A percentile compares a stretch with the other conserved stretches of the same genome.
phyloP scores from a whole-genome alignment of 2,329 filamentous ascomycete genomes.

The Nothopassalora personata region DNA sequence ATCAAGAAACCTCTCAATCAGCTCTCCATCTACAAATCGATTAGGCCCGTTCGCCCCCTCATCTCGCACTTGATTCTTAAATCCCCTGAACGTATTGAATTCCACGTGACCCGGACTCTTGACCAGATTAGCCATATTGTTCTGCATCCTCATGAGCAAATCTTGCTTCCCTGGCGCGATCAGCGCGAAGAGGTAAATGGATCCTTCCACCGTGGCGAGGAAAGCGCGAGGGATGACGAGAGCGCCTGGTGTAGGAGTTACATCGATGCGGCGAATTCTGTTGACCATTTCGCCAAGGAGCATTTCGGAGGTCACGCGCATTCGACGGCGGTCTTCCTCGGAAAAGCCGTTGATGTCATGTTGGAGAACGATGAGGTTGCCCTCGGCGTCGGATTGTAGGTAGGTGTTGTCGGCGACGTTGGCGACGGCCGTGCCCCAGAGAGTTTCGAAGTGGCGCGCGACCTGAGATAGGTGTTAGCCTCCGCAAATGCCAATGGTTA shows the following conservation, averaged over 20 bases:
- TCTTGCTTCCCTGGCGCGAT: constrained; percentile 70
- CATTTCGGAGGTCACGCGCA: constrained; percentile 75
- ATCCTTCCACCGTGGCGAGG: constrained; percentile 84
- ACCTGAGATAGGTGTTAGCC: constrained; percentile 28
- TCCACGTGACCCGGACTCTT: constrained; percentile 65
- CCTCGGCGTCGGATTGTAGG: constrained; percentile 78
- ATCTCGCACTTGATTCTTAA: constrained; percentile 65
- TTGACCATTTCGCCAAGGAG: constrained; percentile 92
- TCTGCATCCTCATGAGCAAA: constrained; percentile 76
- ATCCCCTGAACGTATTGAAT: constrained; percentile 77
- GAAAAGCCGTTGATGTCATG: constrained; percentile 68
- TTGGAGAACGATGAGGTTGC: constrained; percentile 77
- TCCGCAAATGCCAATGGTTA: too few species aligned
- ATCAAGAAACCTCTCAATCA: constrained; percentile 80
- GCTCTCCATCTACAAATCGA: constrained; percentile 86
- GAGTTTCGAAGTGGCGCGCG: constrained; percentile 72
- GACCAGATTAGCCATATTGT: constrained; percentile 61
- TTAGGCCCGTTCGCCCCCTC: constrained; percentile 62
- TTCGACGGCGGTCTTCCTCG: constrained; percentile 62
- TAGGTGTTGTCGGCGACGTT: constrained; percentile 68
- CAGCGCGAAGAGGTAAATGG: constrained; percentile 81
- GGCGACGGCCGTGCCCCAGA: constrained; percentile 75
- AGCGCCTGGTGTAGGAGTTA: constrained; percentile 59
- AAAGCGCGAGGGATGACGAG: constrained; percentile 78
- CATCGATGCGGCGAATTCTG: constrained; percentile 68